Conservation (phyloP, 78 protist genomes). For the Dictyostelium discoideum region dicty_2.7 NC_007088.5:115501-116000, state of each 20-base stretch:
- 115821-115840: slow-evolving; percentile 75
- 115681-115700: not conserved
- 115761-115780: not conserved
- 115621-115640: not conserved
- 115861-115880: slow-evolving; percentile 38
- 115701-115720: not conserved
- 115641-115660: not conserved
- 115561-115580: slow-evolving; percentile 71
- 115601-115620: slow-evolving; percentile 11
- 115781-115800: not conserved
- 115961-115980: slow-evolving; percentile 38
- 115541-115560: slow-evolving; percentile 17
- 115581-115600: slow-evolving; percentile 13
- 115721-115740: not conserved
- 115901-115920: slow-evolving; percentile 72
- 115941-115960: slow-evolving; percentile 40
- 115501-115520: not conserved
- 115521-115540: slow-evolving; percentile 10
- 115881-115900: slow-evolving; percentile 75
- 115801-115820: slow-evolving; percentile 72
- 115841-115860: slow-evolving; percentile 24
- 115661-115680: not conserved
- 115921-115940: slow-evolving; percentile 78
- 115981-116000: slow-evolving; percentile 23
- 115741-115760: not conserved